Base-by-base conservation (phyloP, 108 stramenopile species). In the Skeletonema potamos region DNA sequence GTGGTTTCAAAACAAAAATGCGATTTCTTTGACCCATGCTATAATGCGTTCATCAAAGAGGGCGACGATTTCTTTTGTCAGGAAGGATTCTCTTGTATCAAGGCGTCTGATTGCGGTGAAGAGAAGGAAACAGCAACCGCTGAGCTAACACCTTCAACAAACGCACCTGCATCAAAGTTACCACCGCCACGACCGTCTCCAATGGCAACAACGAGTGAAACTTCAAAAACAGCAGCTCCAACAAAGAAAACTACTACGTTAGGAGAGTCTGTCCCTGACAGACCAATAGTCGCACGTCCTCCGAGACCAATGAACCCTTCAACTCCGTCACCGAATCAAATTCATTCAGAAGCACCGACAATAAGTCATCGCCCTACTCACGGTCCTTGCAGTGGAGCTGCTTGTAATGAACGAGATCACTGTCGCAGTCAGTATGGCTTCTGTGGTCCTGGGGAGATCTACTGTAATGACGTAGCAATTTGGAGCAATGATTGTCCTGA, bases 401-500 rank as follows among this genome's bases (percentile, higher is more conserved):
- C 30, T 4, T 74, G 73, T 28, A 24, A 51, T 58, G 13, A 65
- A 66, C 29, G 27, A 54, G 64, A 57, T 32, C 78, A 79, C 20
- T 73, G 71, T 39, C 61, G 78, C 15, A 73, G 72, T 55, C 56
- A 64, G 18, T 80, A 73, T 57, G 79, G 72, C 18, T 80, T 80
- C 54, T 80, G 79, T 41, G 79, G 79, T 32, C 79, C 79, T 10
- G 68, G 72, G 28, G 44, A 62, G 37, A 68, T 67, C n/a, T 80
- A 73, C 66, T 80, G 79, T 36, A 67, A 80, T 33, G 72, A 70
- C 7, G 58, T 30, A 24, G 62, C 72, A 17, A 73, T 63, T 57
- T 80, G 79, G 79, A 70, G 68, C 3, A 58, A 62, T n/a, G 79
- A 80, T 58, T 80, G 79, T 72, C 66, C 66, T 17, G 46, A 56